Percentiles rank a stretch among this genome's conserved stretches.
Conservation (phyloP, 1,284 basidiomycete genomes). For the Trichosporon sp. region DNA sequence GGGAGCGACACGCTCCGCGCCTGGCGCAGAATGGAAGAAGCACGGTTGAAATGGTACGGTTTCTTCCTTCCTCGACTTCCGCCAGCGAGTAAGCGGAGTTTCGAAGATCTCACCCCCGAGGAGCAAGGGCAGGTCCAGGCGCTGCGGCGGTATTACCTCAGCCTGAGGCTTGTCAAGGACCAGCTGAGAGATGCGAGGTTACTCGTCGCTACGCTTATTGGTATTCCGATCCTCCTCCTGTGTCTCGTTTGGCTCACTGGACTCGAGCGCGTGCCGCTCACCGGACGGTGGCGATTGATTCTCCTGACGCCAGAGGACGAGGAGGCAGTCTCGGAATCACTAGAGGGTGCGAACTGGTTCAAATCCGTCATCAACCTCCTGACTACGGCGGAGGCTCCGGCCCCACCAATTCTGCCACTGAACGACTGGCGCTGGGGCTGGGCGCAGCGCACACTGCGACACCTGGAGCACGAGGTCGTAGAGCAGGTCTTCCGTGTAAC, state of each 20-base stretch:
- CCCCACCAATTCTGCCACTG: constrained; percentile 58
- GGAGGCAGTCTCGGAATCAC: constrained; percentile 67
- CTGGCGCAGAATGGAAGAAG: constrained; percentile 3
- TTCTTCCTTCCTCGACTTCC: constrained; percentile 36
- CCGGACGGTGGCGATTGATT: constrained; percentile 78
- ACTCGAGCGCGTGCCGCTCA: constrained; percentile 73
- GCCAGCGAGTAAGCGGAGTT: constrained; percentile 27
- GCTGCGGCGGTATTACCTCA: constrained; percentile 35
- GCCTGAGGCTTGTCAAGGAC: constrained; percentile 49
- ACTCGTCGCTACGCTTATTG: constrained; percentile 58
- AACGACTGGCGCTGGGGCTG: constrained; percentile 78
- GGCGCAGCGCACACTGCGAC: constrained; percentile 68
- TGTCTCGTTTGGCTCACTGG: constrained; percentile 68
- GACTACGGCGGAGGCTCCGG: constrained; percentile 56
- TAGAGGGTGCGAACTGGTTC: constrained; percentile 79
- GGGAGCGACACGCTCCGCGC: not conserved
- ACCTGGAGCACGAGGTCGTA: constrained; percentile 60
- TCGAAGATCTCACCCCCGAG: constrained; percentile 31
- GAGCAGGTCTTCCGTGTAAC: constrained; percentile 6
- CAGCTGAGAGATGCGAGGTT: constrained; percentile 52
- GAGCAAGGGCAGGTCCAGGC: constrained; percentile 55
- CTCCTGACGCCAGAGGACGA: constrained; percentile 85
- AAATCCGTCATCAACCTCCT: constrained; percentile 71
- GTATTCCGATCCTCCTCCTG: constrained; percentile 65
- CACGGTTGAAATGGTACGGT: constrained; percentile 6